These are phyloP conservation scores for Tetrapisispora iriomotensis DNA, from an alignment of 805 yeast species.

Conservation along the genomic window DNA sequence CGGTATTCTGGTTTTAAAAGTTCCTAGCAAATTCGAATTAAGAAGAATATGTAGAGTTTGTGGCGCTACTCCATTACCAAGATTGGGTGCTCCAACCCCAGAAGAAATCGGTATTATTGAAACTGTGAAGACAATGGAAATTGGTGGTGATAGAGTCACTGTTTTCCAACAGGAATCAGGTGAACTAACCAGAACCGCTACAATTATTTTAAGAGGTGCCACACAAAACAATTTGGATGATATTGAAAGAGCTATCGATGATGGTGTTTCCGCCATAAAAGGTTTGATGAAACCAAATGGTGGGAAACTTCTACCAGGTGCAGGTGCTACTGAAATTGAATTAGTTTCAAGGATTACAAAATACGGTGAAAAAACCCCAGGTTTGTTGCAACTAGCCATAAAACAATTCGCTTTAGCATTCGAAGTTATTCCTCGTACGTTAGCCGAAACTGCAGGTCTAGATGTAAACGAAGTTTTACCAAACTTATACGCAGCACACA, in stretches of 20 bases:
- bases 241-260: conserved; percentile 94
- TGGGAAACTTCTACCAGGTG: conserved; percentile 78
- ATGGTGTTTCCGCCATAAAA: conserved; percentile 87
- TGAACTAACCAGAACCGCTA: conserved; percentile 69
- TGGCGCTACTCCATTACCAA: conserved; percentile 92
- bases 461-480: conserved; percentile 87
- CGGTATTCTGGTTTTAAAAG: conserved; percentile 74
- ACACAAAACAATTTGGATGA: conserved; percentile 90
- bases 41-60: conserved; percentile 92
- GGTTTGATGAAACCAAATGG: conserved; percentile 77
- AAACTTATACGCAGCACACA: conserved; percentile 79
- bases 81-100: conserved; percentile 90
- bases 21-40: conserved; percentile 87
- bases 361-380: conserved; percentile 91
- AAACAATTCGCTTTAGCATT: conserved; percentile 91
- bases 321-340: conserved; percentile 91
- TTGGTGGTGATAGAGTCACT: conserved; percentile 96
- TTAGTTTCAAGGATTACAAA: conserved; percentile 67
- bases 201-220: conserved; percentile 92
- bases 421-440: conserved; percentile 84
- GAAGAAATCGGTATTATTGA: conserved; percentile 89
- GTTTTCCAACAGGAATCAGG: conserved; percentile 68
- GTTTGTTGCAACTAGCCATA: conserved; percentile 84
- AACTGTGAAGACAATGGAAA: conserved; percentile 80
- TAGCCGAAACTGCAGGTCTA: conserved; percentile 91